Evolutionary conservation across 805 yeast species (phyloP).

Genomic region (Candida saitoana): DNA sequence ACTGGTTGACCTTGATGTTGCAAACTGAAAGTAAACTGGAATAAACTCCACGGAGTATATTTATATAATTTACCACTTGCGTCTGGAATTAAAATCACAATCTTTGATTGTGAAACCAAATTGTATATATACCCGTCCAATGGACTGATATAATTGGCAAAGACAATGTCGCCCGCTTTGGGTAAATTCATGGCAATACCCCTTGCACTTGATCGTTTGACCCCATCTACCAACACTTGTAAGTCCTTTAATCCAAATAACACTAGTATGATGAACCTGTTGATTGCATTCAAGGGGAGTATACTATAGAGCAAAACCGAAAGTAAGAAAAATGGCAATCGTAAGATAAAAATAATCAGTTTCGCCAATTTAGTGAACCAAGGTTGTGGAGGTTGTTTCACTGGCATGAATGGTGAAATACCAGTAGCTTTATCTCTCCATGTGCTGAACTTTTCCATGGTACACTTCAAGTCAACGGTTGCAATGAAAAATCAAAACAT

Average conservation of each 20-base stretch:
- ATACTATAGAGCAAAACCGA: conserved; percentile 11
- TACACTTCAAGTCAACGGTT: background rate
- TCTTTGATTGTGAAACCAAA: conserved; percentile 21
- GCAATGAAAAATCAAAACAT: background rate
- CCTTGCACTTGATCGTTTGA: conserved; percentile 39
- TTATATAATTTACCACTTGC: conserved; percentile 25
- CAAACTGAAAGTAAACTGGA: conserved; percentile 20
- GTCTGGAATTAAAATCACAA: conserved; percentile 39
- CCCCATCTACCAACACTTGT: conserved; percentile 46
- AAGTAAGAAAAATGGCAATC: conserved; percentile 27
- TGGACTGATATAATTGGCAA: conserved; percentile 59
- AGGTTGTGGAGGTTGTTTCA: conserved; percentile 19
- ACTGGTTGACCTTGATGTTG: conserved; percentile 8
- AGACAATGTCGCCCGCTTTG: conserved; percentile 42
- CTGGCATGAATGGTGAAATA: conserved; percentile 83
- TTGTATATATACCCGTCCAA: conserved; percentile 46
- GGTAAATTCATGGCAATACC: conserved; percentile 34
- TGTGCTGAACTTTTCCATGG: conserved; percentile 77
- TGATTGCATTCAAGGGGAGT: conserved; percentile 16
- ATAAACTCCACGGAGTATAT: conserved; percentile 24
- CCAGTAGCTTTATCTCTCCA: conserved; percentile 93
- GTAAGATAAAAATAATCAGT: conserved; percentile 16
- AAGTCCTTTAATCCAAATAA: conserved; percentile 35
- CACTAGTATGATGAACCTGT: conserved; percentile 17
- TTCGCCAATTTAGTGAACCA: conserved; percentile 4